Evolutionary conservation across 139 green algal species (phyloP), one percentile per base, ranked within the genome.

Genomic region (Haematococcus lacustris): DNA sequence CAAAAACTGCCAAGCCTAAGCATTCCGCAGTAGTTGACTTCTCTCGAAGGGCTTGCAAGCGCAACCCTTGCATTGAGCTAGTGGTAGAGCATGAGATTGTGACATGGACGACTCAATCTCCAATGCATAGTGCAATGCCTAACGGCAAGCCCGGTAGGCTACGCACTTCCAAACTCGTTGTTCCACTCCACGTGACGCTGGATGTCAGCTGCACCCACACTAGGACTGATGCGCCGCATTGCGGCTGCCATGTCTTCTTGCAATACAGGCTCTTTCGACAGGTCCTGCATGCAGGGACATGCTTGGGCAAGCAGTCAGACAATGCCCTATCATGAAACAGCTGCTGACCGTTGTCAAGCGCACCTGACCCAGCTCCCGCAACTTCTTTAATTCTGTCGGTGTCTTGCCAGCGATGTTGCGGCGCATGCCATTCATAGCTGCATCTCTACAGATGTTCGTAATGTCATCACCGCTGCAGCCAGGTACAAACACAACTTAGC

Each of bases 401-500:
- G 82, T 60, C 76, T 91, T 92, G 67, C 93, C 93, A 9, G 85
- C 78, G 21, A 93, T 92, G 25, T 84, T 82, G 50, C 89, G 84
- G 23, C 93, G 82, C 87, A 97, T 93, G 71, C 91, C 90, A 76
- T 93, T 94, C 86, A 97, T 90, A 13, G 89, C 90, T 21, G 93
- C 93, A 71, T 97, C 92, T 38, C 92, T 76, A 81, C 90, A 95
- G 43, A 97, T 80, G 81, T 94, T 95, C 53, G 91, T 94, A 71
- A 96, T 88, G 84, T 97, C 92, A 71, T 97, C 92, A 0, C 92
- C 92, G 53, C 62, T 70, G 71, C 53, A 68, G 21, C 47, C 47
- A 57, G 47, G 47, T n/a, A 28, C 13, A 57, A 13, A 57, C 13
- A 57, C n/a, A n/a, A n/a, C n/a, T n/a, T n/a, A n/a, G n/a, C n/a